Conservation (phyloP, 768 basidiomycete species). For the Artomyces pyxidatus region DNA sequence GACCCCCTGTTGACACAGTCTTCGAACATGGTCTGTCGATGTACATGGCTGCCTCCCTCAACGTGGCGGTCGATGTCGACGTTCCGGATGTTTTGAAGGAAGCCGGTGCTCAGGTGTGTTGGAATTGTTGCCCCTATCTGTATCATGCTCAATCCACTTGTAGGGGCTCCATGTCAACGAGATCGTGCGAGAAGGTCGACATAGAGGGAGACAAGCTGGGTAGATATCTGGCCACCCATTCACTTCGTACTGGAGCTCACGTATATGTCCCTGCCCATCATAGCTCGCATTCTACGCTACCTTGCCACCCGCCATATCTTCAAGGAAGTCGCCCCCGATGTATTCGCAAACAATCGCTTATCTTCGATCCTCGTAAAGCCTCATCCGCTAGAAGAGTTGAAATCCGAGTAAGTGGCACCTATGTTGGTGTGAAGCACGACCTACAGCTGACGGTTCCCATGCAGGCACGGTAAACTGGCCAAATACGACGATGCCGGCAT, state of each 20-base stretch:
- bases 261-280: no score
- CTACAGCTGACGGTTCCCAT: not conserved
- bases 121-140: no score
- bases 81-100: slow-evolving; percentile 4
- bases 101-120: not conserved
- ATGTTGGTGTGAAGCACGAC: no score
- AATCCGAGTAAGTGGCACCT: not conserved
- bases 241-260: not conserved
- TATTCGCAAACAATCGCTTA: slow-evolving; percentile 32
- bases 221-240: not conserved
- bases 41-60: slow-evolving; percentile 1
- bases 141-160: no score
- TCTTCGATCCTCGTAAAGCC: slow-evolving; percentile 28
- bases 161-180: slow-evolving; percentile 9
- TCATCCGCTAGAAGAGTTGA: slow-evolving; percentile 18
- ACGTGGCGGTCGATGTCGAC: not conserved
- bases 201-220: slow-evolving; percentile 4
- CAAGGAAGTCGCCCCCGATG: slow-evolving; percentile 27
- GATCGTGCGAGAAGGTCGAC: not conserved
- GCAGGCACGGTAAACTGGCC: not conserved
- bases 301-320: slow-evolving; percentile 34
- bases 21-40: not conserved
- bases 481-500: slow-evolving; percentile 14
- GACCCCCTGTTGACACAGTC: slow-evolving; percentile 1
- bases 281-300: slow-evolving; percentile 31